Conservation (phyloP, 2,329 filamentous ascomycete genomes). For the Hypoxylon sp. region DNA sequence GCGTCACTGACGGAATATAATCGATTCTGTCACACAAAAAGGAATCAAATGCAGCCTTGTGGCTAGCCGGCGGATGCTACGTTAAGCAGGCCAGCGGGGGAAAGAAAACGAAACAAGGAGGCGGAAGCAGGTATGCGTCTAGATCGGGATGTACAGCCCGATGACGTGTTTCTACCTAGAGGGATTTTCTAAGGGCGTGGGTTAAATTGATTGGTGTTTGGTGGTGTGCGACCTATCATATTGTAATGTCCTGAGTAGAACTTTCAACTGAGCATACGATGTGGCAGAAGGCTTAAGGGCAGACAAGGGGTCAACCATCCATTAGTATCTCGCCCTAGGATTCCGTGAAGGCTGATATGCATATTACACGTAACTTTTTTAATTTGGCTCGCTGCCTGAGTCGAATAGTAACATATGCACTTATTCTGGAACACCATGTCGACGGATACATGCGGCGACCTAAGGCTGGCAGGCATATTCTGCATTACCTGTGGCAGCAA, state of each 20-base stretch:
- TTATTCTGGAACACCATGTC: neutral
- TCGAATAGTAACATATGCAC: neutral
- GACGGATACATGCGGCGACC: neutral
- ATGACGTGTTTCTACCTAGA: slow-evolving; percentile 1
- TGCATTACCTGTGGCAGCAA: neutral
- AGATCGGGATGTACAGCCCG: neutral
- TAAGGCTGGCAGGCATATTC: neutral
- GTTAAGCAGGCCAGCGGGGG: neutral
- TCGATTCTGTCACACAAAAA: neutral
- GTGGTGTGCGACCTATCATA: neutral
- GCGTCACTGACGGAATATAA: neutral
- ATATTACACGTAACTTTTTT: too few relatives aligned
- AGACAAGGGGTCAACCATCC: neutral
- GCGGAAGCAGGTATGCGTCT: slow-evolving; percentile 1
- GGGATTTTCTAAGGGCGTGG: neutral
- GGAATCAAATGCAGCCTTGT: slow-evolving; percentile 1
- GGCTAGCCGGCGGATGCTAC: neutral
- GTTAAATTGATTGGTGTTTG: neutral
- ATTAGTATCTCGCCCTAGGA: neutral
- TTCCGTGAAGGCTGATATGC: too few relatives aligned
- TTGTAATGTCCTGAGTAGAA: neutral
- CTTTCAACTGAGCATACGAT: neutral
- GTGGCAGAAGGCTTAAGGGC: neutral
- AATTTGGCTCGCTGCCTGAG: too few relatives aligned
- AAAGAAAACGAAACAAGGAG: neutral